phyloP scores from a whole-genome alignment of 257 asterid genomes.

The Eucommia ulmoides region DNA sequence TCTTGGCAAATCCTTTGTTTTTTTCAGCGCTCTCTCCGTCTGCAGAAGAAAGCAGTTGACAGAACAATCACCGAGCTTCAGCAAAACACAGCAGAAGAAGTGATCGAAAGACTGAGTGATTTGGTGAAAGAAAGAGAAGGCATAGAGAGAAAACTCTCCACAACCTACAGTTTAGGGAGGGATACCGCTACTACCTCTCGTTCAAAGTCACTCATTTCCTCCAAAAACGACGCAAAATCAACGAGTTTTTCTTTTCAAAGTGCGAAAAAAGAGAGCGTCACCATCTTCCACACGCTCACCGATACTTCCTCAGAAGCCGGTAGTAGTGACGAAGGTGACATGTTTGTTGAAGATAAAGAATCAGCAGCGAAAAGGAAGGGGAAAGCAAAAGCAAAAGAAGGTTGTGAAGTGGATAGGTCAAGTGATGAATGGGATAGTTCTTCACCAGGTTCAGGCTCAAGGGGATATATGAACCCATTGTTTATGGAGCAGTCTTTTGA shows the following conservation, averaged over 20 bases:
- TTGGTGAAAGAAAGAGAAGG: conserved; percentile 58
- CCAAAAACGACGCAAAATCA: conserved; percentile 26
- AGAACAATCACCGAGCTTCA: conserved; percentile 60
- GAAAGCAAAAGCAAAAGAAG: conserved; percentile 26
- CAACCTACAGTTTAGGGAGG: conserved; percentile 72
- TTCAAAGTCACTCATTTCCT: conserved; percentile 41
- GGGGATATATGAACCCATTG: conserved; percentile 14
- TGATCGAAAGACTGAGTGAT: conserved; percentile 36
- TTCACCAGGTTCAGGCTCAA: conserved; percentile 17
- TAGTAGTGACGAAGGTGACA: conserved; percentile 13
- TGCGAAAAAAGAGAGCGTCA: conserved; percentile 44
- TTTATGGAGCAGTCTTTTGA: conserved; percentile 15
- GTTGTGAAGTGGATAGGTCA: conserved; percentile 28
- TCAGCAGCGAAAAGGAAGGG: conserved; percentile 22
- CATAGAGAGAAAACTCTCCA: conserved; percentile 64
- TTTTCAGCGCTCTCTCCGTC: conserved; percentile 56
- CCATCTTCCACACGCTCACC: conserved; percentile 43
- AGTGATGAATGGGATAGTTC: conserved; percentile 15
- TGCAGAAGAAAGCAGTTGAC: conserved; percentile 62
- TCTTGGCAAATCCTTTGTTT: not conserved
- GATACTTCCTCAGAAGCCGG: conserved; percentile 19
- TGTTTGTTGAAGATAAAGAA: conserved; percentile 15
- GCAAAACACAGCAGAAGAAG: conserved; percentile 35
- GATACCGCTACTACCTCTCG: conserved; percentile 29
- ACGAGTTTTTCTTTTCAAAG: conserved; percentile 58